Evolutionary conservation across 2,329 filamentous ascomycete genomes (phyloP), one percentile per base, ranked within the genome.

Genomic region (Xylaria sp.): DNA sequence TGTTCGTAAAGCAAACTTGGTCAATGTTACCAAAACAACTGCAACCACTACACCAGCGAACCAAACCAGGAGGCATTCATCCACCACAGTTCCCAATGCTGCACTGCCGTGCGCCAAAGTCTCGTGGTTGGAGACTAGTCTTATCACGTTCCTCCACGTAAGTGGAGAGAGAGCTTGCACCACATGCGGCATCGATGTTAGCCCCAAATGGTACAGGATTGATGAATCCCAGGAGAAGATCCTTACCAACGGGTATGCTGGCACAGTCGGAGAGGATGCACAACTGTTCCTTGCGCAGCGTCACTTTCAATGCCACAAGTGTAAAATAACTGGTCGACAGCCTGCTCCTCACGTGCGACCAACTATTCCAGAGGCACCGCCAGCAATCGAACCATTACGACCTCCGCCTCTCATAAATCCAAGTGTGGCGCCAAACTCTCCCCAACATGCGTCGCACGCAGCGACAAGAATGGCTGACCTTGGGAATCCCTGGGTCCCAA

Each of bases 1-100:
- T 21, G 93, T 96, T 25, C 91, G 96, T 63, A 98, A 97, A 81
- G 95, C 96, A 25, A 96, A 93, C 68, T 86, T 96, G 50, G 87
- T 91, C 76, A 89, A 88, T 65, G 86, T 88, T 32, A 87, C 87
- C 13, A 93, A 91, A 77, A 81, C 79, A 1, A 67, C 78, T 76
- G 83, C 77, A 77, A 82, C 74, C 74, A 82, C 74, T 75, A 79
- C 66, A 73, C 82, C 73, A 75, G 79, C 69, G 60, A 78, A 81
- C 68, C 76, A 80, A 29, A 84, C 86, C 74, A 84, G 89, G 65
- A 86, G 88, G 69, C 81, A 84, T 21, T 92, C 90, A 29, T 86
- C 86, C 1, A 85, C 84, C 29, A 84, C 84, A 1, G 68, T 80
- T 40, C 71, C 79, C 3, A 76, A 73, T 10, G 72, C 75, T 16